Evolutionary conservation across 1,284 basidiomycete species (phyloP).

Genomic region (Rhodotorula sp.): DNA sequence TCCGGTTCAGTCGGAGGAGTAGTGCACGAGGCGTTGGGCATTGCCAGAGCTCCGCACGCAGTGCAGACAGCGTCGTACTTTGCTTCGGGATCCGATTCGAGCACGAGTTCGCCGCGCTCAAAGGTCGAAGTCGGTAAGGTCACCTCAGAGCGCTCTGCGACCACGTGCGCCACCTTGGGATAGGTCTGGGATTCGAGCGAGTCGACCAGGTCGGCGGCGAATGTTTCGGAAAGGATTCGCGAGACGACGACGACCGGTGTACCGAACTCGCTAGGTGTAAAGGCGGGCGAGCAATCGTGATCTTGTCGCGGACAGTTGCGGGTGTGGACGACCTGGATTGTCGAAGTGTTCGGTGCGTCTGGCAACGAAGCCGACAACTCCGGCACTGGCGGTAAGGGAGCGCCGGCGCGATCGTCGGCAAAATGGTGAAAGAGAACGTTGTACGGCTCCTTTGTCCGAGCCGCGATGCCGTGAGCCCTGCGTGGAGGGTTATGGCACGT

Average conservation of each 20-base stretch:
- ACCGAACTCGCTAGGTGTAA: constrained; percentile 15
- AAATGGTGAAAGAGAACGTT: constrained; percentile 35
- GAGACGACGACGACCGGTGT: constrained; percentile 21
- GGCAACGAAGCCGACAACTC: constrained; percentile 5
- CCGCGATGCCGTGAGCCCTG: constrained; percentile 36
- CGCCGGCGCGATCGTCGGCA: constrained; percentile 11
- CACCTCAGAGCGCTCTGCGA: constrained; percentile 1
- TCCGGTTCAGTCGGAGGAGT: not conserved
- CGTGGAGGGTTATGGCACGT: not conserved
- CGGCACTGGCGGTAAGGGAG: constrained; percentile 6
- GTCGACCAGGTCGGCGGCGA: constrained; percentile 28
- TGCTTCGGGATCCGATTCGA: constrained; percentile 8
- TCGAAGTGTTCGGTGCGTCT: constrained; percentile 26
- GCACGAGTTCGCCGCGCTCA: constrained; percentile 11
- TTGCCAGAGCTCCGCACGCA: constrained; percentile 20
- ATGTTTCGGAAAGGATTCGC: constrained; percentile 21
- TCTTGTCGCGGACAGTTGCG: constrained; percentile 40
- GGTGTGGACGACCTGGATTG: constrained; percentile 23
- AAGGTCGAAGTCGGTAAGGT: constrained; percentile 12
- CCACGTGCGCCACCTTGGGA: constrained; percentile 23
- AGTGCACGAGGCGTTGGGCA: constrained; percentile 4
- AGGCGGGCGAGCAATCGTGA: constrained; percentile 25
- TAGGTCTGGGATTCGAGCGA: constrained; percentile 27
- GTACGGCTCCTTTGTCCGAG: constrained; percentile 25
- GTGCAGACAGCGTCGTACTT: constrained; percentile 23